Conservation (phyloP, 345 rosid species). For the Fremontodendron californicum region DNA sequence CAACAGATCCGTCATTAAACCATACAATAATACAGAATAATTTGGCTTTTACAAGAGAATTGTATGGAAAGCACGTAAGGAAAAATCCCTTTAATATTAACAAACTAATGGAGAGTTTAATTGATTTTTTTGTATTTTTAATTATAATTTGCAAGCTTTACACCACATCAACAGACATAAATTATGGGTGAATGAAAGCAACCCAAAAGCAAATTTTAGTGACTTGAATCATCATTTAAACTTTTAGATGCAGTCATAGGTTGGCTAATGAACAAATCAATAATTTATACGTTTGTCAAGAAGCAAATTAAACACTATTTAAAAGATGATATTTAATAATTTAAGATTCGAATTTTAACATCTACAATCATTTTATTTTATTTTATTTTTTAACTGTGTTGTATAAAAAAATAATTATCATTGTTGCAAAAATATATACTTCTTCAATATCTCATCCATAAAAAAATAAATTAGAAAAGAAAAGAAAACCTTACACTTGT, state of each 20-base stretch:
- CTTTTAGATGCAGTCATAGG: background rate
- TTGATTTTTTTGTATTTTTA: background rate
- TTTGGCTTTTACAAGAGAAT: background rate
- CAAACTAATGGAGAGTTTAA: background rate
- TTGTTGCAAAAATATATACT: too few relatives aligned
- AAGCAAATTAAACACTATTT: too few relatives aligned
- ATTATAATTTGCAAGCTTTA: constrained; percentile 14
- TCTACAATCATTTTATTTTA: too few relatives aligned
- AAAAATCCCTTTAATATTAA: background rate
- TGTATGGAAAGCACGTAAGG: constrained; percentile 19
- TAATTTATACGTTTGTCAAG: too few relatives aligned
- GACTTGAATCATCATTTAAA: background rate
- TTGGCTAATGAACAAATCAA: too few relatives aligned
- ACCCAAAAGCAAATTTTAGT: constrained; percentile 8
- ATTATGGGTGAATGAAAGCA: background rate
- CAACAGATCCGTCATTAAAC: constrained; percentile 15
- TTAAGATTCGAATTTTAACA: too few relatives aligned
- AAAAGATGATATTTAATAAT: too few relatives aligned
- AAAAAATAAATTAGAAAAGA: too few relatives aligned
- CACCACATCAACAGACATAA: constrained; percentile 23
- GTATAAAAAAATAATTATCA: too few relatives aligned
- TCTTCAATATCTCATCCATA: too few relatives aligned
- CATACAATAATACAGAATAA: constrained; percentile 4
- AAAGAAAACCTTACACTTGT: too few relatives aligned
- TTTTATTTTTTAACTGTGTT: too few relatives aligned